phyloP scores from a whole-genome alignment of 352 stramenopile species.

The Phytophthora sojae region DNA sequence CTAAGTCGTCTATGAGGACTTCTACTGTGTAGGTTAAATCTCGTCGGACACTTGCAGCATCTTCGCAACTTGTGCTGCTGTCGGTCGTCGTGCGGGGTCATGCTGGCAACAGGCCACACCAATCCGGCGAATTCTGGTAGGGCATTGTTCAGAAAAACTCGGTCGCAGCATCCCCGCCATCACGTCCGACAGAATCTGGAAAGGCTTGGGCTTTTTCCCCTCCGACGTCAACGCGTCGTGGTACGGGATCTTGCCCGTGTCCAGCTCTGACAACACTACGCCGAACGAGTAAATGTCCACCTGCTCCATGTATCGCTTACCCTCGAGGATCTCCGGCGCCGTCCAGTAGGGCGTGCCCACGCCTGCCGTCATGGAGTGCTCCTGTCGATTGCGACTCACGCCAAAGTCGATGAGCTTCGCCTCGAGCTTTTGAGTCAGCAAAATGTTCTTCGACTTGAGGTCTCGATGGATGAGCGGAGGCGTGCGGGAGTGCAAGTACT shows the following conservation, averaged over 20 bases:
- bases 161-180: constrained; percentile 2
- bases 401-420: constrained; percentile 65
- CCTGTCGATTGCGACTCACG: constrained; percentile 25
- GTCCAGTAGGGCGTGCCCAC: constrained; percentile 37
- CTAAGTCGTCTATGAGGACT: too few relatives aligned
- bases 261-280: constrained; percentile 43
- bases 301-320: constrained; percentile 25
- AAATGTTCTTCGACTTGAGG: constrained; percentile 52
- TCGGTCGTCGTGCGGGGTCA: neutral
- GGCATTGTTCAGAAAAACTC: neutral
- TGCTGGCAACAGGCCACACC: neutral
- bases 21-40: neutral
- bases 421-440: constrained; percentile 68
- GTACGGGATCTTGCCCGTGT: constrained; percentile 35
- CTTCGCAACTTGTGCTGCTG: neutral
- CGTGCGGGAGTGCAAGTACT: constrained; percentile 35
- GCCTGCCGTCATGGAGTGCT: constrained; percentile 29
- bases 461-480: constrained; percentile 38
- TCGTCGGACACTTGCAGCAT: neutral
- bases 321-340: constrained; percentile 38
- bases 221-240: constrained; percentile 21
- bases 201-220: constrained; percentile 38
- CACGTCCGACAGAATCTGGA: constrained; percentile 38
- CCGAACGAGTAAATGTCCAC: constrained; percentile 50
- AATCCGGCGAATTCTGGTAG: neutral